Conservation (phyloP, 129 eudicot genomes). For the Ambrosia artemisiifolia region DNA sequence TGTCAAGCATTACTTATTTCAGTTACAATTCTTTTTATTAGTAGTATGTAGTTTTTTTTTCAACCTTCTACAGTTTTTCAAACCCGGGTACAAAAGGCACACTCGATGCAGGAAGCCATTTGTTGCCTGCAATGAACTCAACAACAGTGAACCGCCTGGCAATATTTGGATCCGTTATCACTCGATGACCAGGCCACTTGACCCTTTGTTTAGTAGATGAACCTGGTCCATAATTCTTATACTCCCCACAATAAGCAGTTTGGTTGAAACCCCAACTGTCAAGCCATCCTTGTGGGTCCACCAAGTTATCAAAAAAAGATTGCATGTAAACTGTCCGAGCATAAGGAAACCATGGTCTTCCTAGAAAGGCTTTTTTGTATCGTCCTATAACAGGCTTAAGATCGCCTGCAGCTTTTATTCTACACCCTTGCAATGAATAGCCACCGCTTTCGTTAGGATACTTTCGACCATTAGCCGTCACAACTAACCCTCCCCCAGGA, state of each 20-base stretch:
- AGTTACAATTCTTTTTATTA: not conserved
- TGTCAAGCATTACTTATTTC: not conserved
- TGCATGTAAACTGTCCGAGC: conserved; percentile 26
- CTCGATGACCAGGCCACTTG: conserved; percentile 36
- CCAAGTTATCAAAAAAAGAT: conserved; percentile 23
- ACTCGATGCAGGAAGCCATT: conserved; percentile 43
- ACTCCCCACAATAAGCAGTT: conserved; percentile 39
- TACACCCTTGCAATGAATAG: conserved; percentile 28
- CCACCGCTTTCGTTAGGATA: conserved; percentile 13
- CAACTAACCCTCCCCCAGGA: conserved; percentile 23
- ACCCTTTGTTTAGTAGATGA: conserved; percentile 38
- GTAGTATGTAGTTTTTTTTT: not conserved
- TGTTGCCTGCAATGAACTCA: conserved; percentile 29
- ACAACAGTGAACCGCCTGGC: conserved; percentile 32
- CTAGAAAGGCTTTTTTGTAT: conserved; percentile 26
- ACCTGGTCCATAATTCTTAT: conserved; percentile 41
- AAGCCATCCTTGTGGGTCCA: conserved; percentile 36
- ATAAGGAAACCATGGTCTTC: conserved; percentile 30
- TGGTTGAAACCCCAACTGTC: conserved; percentile 22
- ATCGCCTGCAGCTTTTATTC: conserved; percentile 16
- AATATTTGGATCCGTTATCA: conserved; percentile 14
- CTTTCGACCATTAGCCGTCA: conserved; percentile 34
- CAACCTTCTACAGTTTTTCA: not conserved
- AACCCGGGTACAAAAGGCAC: conserved; percentile 40
- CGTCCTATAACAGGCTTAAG: conserved; percentile 25